phyloP scores from a whole-genome alignment of 2,329 filamentous ascomycete species.

The Onygenales sp. region DNA sequence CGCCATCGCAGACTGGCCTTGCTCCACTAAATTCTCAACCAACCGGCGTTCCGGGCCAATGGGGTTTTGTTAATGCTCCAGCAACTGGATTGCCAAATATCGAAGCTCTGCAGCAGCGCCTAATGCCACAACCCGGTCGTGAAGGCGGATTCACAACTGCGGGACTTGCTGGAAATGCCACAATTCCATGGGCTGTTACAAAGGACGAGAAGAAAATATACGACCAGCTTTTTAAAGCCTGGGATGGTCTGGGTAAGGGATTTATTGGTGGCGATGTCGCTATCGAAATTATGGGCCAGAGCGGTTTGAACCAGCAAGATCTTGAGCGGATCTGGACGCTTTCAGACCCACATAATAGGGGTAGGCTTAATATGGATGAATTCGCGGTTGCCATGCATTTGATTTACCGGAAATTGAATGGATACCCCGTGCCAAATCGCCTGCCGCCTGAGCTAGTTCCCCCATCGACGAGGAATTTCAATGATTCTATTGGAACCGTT shows the following conservation, averaged over 20 bases:
- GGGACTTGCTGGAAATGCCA: conserved; percentile 84
- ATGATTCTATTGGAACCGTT: conserved; percentile 83
- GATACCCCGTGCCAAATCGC: conserved; percentile 79
- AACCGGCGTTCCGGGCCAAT: conserved; percentile 85
- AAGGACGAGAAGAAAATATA: conserved; percentile 98
- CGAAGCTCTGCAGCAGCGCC: conserved; percentile 78
- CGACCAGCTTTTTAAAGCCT: conserved; percentile 86
- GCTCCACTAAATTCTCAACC: conserved; percentile 77
- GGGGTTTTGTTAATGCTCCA: conserved; percentile 96
- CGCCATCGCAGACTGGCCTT: conserved; percentile 56
- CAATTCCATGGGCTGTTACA: conserved; percentile 95
- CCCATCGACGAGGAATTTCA: conserved; percentile 87
- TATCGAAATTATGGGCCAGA: conserved; percentile 95
- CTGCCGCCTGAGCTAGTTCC: conserved; percentile 88
- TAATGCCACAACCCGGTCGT: conserved; percentile 94
- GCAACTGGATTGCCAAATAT: conserved; percentile 86
- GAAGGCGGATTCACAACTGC: conserved; percentile 78
- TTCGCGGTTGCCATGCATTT: conserved; percentile 98
- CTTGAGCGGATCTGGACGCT: conserved; percentile 92
- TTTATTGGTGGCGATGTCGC: conserved; percentile 87
- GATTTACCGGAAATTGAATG: conserved; percentile 94
- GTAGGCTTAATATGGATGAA: conserved; percentile 87
- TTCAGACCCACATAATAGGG: conserved; percentile 87
- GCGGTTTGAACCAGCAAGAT: conserved; percentile 81
- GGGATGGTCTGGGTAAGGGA: conserved; percentile 90